A percentile compares a stretch with the other conserved stretches of the same genome.
Conservation (phyloP, 2,329 filamentous ascomycete species). For the Neocatenulostroma microsporum region DNA sequence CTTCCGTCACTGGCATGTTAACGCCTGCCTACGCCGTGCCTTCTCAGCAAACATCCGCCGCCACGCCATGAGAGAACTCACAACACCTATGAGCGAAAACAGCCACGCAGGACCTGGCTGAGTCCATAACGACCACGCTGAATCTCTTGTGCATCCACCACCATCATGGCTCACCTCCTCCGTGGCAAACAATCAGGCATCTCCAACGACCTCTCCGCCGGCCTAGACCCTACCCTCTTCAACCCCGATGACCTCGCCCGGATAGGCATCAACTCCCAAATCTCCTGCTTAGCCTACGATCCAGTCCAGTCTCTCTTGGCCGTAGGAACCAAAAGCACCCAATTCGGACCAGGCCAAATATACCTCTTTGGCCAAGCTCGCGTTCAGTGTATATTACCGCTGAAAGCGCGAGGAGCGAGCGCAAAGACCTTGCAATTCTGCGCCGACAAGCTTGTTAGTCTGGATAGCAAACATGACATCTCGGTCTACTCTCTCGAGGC, state of each 20-base stretch:
- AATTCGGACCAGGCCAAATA: constrained; percentile 78
- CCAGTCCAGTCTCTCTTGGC: constrained; percentile 89
- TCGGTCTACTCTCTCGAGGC: constrained; percentile 72
- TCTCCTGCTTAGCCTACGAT: constrained; percentile 79
- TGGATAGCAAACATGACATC: constrained; percentile 81
- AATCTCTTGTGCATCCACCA: no score
- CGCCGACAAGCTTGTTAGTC: constrained; percentile 72
- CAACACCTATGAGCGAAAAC: no score
- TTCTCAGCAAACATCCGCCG: no score
- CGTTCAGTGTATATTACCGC: constrained; percentile 65
- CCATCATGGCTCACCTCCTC: constrained; percentile 84
- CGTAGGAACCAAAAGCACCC: constrained; percentile 79
- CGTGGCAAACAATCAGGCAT: constrained; percentile 90
- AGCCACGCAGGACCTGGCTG: no score
- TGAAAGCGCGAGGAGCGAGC: constrained; percentile 60
- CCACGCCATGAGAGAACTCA: no score
- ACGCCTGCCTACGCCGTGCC: no score
- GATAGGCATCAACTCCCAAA: constrained; percentile 62
- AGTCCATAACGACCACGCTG: no score
- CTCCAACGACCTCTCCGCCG: constrained; percentile 79
- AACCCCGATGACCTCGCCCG: constrained; percentile 71
- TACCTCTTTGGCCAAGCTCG: constrained; percentile 80
- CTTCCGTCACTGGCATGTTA: no score
- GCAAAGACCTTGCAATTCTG: constrained; percentile 76
- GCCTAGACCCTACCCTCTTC: constrained; percentile 70